Evolutionary conservation across 2,329 filamentous ascomycete genomes (phyloP).

Genomic region (Ophiocordyceps camponoti-floridani): DNA sequence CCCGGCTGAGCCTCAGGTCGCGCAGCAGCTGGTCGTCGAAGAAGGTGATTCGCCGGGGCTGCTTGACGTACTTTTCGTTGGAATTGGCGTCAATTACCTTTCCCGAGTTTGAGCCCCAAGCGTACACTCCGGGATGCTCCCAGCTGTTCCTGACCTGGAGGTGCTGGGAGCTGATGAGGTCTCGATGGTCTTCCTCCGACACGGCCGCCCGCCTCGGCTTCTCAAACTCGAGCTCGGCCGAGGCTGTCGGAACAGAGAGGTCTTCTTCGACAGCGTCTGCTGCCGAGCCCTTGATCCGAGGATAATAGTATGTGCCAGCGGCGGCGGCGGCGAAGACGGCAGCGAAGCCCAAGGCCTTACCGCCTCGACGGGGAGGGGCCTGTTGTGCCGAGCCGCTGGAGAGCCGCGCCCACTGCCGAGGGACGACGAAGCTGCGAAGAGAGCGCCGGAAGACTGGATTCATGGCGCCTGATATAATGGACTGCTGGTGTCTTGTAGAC

Average conservation of each 20-base stretch:
- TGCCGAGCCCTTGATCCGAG: constrained; percentile 11
- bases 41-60: constrained; percentile 57
- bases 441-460: constrained; percentile 12
- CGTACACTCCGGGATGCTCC: constrained; percentile 74
- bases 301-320: constrained; percentile 20
- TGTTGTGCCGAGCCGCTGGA: constrained; percentile 7
- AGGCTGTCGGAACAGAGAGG: constrained; percentile 5
- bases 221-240: constrained; percentile 49
- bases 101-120: constrained; percentile 80
- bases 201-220: constrained; percentile 36
- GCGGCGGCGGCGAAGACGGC: constrained; percentile 20
- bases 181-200: constrained; percentile 55
- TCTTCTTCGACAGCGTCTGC: constrained; percentile 3
- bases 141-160: constrained; percentile 70
- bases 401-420: constrained; percentile 13
- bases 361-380: constrained; percentile 7
- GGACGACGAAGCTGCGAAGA: constrained; percentile 6
- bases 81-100: constrained; percentile 75
- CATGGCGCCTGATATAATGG: constrained; percentile 8
- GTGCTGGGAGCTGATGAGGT: constrained; percentile 69
- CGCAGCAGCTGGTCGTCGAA: constrained; percentile 74
- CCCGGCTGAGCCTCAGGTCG: constrained; percentile 69
- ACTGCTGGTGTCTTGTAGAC: not conserved
- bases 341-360: constrained; percentile 12
- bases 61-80: constrained; percentile 60